phyloP scores from a whole-genome alignment of 1,139 yeast species.

The Taiozyma sp. region DNA sequence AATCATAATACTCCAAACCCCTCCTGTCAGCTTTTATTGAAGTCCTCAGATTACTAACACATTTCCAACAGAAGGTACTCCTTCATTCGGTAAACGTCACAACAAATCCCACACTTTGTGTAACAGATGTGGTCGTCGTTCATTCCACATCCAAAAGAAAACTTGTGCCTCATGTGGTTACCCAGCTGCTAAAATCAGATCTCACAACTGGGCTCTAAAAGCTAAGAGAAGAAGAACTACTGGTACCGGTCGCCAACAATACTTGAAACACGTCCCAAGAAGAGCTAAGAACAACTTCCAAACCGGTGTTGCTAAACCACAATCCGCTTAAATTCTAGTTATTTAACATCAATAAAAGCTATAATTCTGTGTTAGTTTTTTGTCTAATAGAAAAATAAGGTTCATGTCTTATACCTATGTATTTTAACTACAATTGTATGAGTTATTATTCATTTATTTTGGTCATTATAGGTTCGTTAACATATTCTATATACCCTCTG shows the following conservation, averaged over 20 bases:
- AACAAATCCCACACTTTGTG: conserved; percentile 99
- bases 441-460: not conserved
- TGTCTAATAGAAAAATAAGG: conserved; percentile 7
- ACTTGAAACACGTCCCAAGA: conserved; percentile 95
- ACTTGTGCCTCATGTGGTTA: conserved; percentile 99
- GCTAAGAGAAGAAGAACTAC: conserved; percentile 99
- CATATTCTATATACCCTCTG: not conserved
- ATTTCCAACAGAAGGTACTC: conserved; percentile 87
- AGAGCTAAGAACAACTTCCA: conserved; percentile 99
- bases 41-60: conserved; percentile 20
- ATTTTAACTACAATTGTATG: not conserved
- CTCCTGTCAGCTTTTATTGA: not conserved
- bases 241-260: conserved; percentile 99
- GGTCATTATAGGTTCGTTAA: not conserved
- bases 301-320: conserved; percentile 71
- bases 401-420: not conserved
- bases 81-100: conserved; percentile 99
- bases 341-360: not conserved
- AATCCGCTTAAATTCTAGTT: conserved; percentile 29
- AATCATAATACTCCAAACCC: not conserved
- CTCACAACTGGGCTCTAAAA: conserved; percentile 98
- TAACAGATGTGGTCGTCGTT: conserved; percentile 99
- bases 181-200: conserved; percentile 99
- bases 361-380: conserved; percentile 1
- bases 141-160: conserved; percentile 99